Percentiles rank a stretch among this genome's conserved stretches.
Evolutionary conservation across 2,329 filamentous ascomycete genomes (phyloP).

Genomic region (Alternaria viburni): DNA sequence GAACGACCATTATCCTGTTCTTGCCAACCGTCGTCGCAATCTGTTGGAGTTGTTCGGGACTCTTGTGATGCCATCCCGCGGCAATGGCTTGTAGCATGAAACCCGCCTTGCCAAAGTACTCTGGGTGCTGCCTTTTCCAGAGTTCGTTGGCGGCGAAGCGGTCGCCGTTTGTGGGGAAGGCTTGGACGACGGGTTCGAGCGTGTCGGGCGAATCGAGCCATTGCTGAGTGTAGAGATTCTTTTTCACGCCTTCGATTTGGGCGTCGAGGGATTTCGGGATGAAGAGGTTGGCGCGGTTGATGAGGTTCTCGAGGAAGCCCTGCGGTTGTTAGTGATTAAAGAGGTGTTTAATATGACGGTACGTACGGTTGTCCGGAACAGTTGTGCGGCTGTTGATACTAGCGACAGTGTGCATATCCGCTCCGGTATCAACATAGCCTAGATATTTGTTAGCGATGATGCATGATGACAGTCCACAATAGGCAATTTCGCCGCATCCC

Average conservation of each 20-base stretch:
- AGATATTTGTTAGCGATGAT: neutral
- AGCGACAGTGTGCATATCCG: constrained; percentile 58
- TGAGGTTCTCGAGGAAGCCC: constrained; percentile 67
- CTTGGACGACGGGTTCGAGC: constrained; percentile 48
- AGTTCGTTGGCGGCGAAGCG: constrained; percentile 83
- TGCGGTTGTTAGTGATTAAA: constrained; percentile 48
- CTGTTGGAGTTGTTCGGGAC: constrained; percentile 65
- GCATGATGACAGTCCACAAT: neutral
- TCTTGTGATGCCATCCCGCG: constrained; percentile 81
- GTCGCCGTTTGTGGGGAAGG: constrained; percentile 78
- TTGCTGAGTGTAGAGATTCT: constrained; percentile 67
- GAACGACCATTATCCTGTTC: constrained; percentile 76
- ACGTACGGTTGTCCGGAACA: constrained; percentile 54
- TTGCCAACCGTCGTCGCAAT: constrained; percentile 74
- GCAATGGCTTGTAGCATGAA: constrained; percentile 81
- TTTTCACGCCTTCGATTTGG: constrained; percentile 68
- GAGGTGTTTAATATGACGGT: neutral
- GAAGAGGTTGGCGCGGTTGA: constrained; percentile 62
- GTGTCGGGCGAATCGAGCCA: constrained; percentile 70
- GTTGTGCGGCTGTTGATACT: constrained; percentile 56
- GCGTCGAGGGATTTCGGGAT: constrained; percentile 74
- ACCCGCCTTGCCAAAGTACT: constrained; percentile 68
- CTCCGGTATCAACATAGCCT: constrained; percentile 54
- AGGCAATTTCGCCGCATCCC: neutral
- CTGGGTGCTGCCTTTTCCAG: constrained; percentile 68